Conservation (phyloP, 495 filamentous ascomycete species). For the Darksidea phi region DNA sequence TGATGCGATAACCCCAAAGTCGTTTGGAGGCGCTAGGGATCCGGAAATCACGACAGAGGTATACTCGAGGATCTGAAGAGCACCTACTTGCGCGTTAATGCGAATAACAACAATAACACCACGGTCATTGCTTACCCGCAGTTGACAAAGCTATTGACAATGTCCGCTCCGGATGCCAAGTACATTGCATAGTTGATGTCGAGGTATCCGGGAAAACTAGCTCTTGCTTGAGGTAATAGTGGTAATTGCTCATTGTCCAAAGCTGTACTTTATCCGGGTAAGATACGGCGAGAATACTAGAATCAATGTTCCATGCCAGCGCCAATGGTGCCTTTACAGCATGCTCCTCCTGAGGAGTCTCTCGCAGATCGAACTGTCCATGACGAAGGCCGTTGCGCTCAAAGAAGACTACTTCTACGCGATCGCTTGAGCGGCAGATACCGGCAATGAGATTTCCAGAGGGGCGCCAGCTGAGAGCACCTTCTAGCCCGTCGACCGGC, state of each 20-base stretch:
- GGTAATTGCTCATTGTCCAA: slow-evolving; percentile 97
- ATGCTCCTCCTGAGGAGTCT: slow-evolving; percentile 58
- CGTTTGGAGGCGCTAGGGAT: slow-evolving; percentile 67
- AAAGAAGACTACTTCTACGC: slow-evolving; percentile 88
- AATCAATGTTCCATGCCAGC: slow-evolving; percentile 86
- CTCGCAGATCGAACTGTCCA: slow-evolving; percentile 78
- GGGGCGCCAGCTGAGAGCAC: slow-evolving; percentile 86
- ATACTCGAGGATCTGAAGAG: slow-evolving; percentile 65
- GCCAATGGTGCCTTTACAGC: slow-evolving; percentile 58
- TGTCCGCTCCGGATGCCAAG: slow-evolving; percentile 84
- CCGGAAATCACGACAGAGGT: slow-evolving; percentile 65
- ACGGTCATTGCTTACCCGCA: slow-evolving; percentile 4
- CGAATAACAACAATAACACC: not conserved
- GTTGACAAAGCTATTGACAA: slow-evolving; percentile 55
- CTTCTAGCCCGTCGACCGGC: slow-evolving; percentile 85
- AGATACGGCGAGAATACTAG: slow-evolving; percentile 79
- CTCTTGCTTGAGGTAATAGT: slow-evolving; percentile 98
- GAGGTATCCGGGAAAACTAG: slow-evolving; percentile 30
- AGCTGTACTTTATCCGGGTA: slow-evolving; percentile 76
- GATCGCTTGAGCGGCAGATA: slow-evolving; percentile 67
- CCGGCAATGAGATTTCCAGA: slow-evolving; percentile 84
- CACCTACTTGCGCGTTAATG: slow-evolving; percentile 32
- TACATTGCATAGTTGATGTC: slow-evolving; percentile 1
- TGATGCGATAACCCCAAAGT: slow-evolving; percentile 80
- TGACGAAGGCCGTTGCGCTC: slow-evolving; percentile 94